Evolutionary conservation across 768 basidiomycete genomes (phyloP).

Genomic region (Lanmaoa rubissima): DNA sequence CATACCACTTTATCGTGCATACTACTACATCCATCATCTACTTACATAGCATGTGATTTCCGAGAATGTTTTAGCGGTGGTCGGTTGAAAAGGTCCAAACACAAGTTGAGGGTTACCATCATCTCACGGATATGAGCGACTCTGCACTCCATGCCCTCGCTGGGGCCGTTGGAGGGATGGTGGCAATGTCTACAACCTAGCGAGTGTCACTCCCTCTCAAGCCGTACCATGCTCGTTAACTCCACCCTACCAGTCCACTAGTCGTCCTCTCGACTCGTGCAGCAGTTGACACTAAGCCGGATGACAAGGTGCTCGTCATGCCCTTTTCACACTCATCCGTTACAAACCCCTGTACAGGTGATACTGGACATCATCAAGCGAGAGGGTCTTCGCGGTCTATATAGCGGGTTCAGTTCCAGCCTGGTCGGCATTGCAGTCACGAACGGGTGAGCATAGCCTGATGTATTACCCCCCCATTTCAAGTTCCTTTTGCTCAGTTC

Average conservation of each 20-base stretch:
- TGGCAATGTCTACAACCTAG: constrained; percentile 92
- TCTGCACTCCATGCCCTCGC: constrained; percentile 84
- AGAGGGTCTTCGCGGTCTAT: constrained; percentile 83
- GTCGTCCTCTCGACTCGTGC: constrained; percentile 91
- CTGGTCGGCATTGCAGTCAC: constrained; percentile 90
- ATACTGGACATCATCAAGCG: constrained; percentile 74
- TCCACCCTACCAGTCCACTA: constrained; percentile 60
- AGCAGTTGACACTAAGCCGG: constrained; percentile 82
- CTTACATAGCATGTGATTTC: constrained; percentile 17
- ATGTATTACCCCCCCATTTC: background rate
- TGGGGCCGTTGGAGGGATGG: constrained; percentile 86
- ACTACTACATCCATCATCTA: background rate
- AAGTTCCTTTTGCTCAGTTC: background rate
- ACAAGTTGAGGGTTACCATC: background rate
- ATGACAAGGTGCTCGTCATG: constrained; percentile 58
- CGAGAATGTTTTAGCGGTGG: background rate
- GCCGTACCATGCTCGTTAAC: background rate
- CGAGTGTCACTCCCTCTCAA: constrained; percentile 35
- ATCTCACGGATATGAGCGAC: constrained; percentile 52
- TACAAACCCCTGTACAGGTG: constrained; percentile 62
- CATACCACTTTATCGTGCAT: background rate
- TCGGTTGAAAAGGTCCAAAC: background rate
- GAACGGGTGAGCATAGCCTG: constrained; percentile 62
- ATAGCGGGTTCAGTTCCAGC: constrained; percentile 82
- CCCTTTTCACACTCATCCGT: background rate